Evolutionary conservation across 179 eudicot genomes (phyloP).

Genomic region (Carnegiea gigantea): DNA sequence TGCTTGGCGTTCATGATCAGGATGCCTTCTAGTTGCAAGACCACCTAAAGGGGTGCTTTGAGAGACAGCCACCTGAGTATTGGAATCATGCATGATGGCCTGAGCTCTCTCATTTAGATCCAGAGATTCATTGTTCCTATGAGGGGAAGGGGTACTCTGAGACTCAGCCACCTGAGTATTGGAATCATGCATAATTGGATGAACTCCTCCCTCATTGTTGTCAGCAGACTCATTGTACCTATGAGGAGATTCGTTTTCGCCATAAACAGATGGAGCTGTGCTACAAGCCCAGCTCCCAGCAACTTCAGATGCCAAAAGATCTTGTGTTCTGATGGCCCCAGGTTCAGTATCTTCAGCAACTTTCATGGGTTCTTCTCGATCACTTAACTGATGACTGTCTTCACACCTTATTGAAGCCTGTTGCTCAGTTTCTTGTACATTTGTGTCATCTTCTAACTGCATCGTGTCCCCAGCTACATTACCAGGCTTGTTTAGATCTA

Average conservation of each 20-base stretch:
- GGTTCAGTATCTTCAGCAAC: constrained; percentile 57
- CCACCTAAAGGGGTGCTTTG: constrained; percentile 40
- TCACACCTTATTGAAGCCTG: constrained; percentile 29
- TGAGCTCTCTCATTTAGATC: not conserved
- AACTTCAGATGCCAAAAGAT: constrained; percentile 89
- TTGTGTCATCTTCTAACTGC: constrained; percentile 62
- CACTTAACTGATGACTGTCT: constrained; percentile 33
- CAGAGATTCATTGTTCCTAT: constrained; percentile 23
- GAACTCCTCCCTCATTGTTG: constrained; percentile 31
- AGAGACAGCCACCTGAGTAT: constrained; percentile 58
- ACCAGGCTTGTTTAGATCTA: constrained; percentile 36
- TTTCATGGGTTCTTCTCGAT: constrained; percentile 33
- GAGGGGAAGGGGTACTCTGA: constrained; percentile 38
- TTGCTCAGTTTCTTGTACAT: constrained; percentile 48
- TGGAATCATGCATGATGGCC: constrained; percentile 38
- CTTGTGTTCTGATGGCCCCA: constrained; percentile 58
- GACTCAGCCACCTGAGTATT: constrained; percentile 63
- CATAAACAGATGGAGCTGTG: constrained; percentile 76
- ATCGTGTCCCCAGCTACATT: constrained; percentile 58
- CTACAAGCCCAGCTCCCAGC: constrained; percentile 91
- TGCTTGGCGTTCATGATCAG: constrained; percentile 53
- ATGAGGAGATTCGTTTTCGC: constrained; percentile 64
- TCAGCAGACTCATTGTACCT: constrained; percentile 23
- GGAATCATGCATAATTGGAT: constrained; percentile 40
- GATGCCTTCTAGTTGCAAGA: constrained; percentile 30